Conservation (phyloP, 805 yeast species). For the Komagataella kurtzmanii region DNA sequence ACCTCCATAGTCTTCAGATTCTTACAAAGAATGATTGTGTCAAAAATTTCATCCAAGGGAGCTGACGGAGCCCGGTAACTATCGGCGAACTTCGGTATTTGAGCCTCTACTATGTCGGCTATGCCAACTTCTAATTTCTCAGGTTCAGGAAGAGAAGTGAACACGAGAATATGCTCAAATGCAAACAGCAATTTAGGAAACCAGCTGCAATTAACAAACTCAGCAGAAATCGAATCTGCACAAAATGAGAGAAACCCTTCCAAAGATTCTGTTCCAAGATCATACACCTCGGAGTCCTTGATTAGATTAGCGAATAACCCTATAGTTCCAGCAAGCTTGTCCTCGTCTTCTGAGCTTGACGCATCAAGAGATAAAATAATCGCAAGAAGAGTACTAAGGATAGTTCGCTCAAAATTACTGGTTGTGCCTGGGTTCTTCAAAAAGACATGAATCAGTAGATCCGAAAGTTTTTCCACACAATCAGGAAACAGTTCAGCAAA, state of each 20-base stretch:
- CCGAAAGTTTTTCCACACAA: slow-evolving; percentile 20
- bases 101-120: background rate
- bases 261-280: slow-evolving; percentile 17
- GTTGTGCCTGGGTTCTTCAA: slow-evolving; percentile 17
- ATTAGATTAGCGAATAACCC: slow-evolving; percentile 28
- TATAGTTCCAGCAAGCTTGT: slow-evolving; percentile 24
- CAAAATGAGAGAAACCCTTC: slow-evolving; percentile 24
- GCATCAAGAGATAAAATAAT: slow-evolving; percentile 21
- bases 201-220: slow-evolving; percentile 34
- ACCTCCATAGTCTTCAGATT: slow-evolving; percentile 27
- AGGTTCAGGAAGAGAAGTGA: slow-evolving; percentile 34
- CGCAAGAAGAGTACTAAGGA: slow-evolving; percentile 22
- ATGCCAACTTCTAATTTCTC: slow-evolving; percentile 22
- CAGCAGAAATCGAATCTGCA: slow-evolving; percentile 20
- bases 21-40: slow-evolving; percentile 24
- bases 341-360: slow-evolving; percentile 8
- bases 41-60: slow-evolving; percentile 23
- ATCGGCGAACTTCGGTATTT: slow-evolving; percentile 5
- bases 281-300: slow-evolving; percentile 23
- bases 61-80: slow-evolving; percentile 10
- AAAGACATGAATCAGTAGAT: slow-evolving; percentile 22
- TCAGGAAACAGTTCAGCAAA: slow-evolving; percentile 30
- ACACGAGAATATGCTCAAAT: slow-evolving; percentile 40
- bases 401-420: slow-evolving; percentile 19
- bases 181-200: slow-evolving; percentile 43